Evolutionary conservation across 2,329 filamentous ascomycete species (phyloP).

Genomic region (Fusarium sp.): DNA sequence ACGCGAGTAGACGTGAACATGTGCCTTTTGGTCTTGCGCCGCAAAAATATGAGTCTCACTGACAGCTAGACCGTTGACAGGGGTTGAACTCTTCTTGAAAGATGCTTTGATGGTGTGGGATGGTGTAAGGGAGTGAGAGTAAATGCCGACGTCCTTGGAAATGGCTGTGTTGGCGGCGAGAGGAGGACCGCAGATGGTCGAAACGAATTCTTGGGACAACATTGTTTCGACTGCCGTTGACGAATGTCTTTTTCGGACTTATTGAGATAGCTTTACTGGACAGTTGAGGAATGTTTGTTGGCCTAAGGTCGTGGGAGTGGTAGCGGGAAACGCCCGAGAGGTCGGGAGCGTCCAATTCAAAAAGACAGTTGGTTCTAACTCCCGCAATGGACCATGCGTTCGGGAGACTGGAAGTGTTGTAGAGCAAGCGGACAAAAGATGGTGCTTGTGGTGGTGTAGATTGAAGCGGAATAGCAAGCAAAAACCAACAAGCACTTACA

Average conservation of each 20-base stretch:
- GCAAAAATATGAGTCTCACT: slow-evolving; percentile 88
- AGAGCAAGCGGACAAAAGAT: slow-evolving; percentile 32
- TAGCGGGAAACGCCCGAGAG: slow-evolving; percentile 2
- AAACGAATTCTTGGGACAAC: slow-evolving; percentile 71
- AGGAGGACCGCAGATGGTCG: slow-evolving; percentile 68
- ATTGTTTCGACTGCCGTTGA: slow-evolving; percentile 53
- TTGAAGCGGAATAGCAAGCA: slow-evolving; percentile 2
- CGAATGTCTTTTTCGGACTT: neutral
- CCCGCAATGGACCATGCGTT: slow-evolving; percentile 5
- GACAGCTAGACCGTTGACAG: slow-evolving; percentile 81
- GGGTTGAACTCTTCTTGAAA: slow-evolving; percentile 93
- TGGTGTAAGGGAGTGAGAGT: slow-evolving; percentile 85
- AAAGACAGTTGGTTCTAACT: slow-evolving; percentile 13
- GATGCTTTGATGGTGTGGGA: slow-evolving; percentile 78
- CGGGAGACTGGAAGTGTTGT: slow-evolving; percentile 13
- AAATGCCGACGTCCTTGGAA: slow-evolving; percentile 86
- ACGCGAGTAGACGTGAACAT: slow-evolving; percentile 91
- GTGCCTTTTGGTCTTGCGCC: slow-evolving; percentile 90
- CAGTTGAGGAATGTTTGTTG: slow-evolving; percentile 34
- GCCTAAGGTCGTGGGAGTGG: slow-evolving; percentile 3
- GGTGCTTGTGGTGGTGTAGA: slow-evolving; percentile 4
- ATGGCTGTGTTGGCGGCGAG: slow-evolving; percentile 72
- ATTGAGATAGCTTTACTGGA: neutral
- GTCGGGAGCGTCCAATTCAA: slow-evolving; percentile 12
- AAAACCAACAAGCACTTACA: slow-evolving; percentile 30